phyloP scores from a whole-genome alignment of 208 protist species.

The Leishmania mexicana region DNA sequence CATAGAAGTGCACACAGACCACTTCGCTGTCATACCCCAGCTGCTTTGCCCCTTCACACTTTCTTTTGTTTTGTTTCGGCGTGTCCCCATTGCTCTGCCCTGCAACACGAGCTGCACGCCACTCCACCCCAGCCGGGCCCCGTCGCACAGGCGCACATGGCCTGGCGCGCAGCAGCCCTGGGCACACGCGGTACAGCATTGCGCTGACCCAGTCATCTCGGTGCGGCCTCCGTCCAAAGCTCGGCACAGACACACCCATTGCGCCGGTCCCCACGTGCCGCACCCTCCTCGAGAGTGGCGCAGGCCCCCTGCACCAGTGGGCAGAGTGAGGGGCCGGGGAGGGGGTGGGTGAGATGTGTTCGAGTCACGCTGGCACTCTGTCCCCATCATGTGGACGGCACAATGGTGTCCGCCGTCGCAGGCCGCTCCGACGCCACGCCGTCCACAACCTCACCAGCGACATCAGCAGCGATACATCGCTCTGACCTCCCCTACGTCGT shows the following conservation, averaged over 20 bases:
- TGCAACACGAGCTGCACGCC: not conserved
- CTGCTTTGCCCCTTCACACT: not conserved
- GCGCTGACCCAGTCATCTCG: not conserved
- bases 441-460: too few species aligned
- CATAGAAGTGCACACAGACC: not conserved
- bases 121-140: not conserved
- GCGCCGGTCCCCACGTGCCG: not conserved
- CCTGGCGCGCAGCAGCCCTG: not conserved
- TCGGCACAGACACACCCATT: not conserved
- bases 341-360: not conserved
- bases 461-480: too few species aligned
- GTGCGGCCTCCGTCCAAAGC: too few species aligned
- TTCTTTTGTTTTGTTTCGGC: too few species aligned
- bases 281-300: too few species aligned
- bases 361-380: not conserved
- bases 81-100: not conserved
- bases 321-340: too few species aligned
- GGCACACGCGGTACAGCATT: not conserved
- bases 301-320: too few species aligned
- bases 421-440: too few species aligned
- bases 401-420: not conserved
- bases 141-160: not conserved
- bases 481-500: too few species aligned
- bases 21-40: not conserved
- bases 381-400: not conserved